phyloP scores from a whole-genome alignment of 768 basidiomycete species.

The Lepiota venenata region DNA sequence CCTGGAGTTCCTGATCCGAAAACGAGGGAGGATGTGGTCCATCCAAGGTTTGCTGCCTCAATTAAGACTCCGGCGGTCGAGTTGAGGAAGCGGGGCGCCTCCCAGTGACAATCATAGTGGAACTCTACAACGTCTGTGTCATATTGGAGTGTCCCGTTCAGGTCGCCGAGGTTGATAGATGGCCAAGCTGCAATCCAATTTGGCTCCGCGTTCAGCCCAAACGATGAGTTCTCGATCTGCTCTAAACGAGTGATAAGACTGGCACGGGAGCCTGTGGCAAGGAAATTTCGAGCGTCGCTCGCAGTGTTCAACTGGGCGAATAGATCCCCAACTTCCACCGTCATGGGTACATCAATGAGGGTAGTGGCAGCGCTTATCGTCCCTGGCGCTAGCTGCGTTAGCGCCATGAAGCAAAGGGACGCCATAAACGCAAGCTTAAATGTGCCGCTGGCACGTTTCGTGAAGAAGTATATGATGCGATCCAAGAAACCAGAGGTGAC shows the following conservation, averaged over 20 bases:
- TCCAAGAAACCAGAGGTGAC: conserved; percentile 9
- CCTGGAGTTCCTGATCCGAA: not conserved
- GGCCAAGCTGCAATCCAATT: not conserved
- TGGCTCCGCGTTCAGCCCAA: conserved; percentile 2
- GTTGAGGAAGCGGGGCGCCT: not conserved
- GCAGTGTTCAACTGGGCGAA: not conserved
- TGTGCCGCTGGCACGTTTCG: conserved; percentile 1
- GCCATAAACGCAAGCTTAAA: conserved; percentile 9
- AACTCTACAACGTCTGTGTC: conserved; percentile 6
- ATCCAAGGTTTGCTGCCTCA: not conserved
- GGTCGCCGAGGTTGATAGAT: not conserved
- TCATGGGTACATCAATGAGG: not conserved
- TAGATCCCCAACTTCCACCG: not conserved
- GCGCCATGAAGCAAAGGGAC: conserved; percentile 4
- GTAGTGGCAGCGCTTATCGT: conserved; percentile 9
- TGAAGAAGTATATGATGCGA: conserved; percentile 3
- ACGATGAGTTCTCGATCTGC: conserved; percentile 3
- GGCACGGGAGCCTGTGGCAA: not conserved
- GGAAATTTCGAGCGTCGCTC: not conserved
- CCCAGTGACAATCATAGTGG: conserved; percentile 10
- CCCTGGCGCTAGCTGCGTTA: conserved; percentile 5
- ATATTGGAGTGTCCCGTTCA: conserved; percentile 7
- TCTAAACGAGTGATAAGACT: conserved; percentile 10
- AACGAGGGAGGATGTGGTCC: not conserved
- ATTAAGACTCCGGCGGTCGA: not conserved